Percentiles rank a stretch among this genome's conserved stretches.
These are phyloP conservation scores for Scleromitrula shiraiana DNA, from an alignment of 2,329 filamentous ascomycete genomes.

Conservation along the genomic window DNA sequence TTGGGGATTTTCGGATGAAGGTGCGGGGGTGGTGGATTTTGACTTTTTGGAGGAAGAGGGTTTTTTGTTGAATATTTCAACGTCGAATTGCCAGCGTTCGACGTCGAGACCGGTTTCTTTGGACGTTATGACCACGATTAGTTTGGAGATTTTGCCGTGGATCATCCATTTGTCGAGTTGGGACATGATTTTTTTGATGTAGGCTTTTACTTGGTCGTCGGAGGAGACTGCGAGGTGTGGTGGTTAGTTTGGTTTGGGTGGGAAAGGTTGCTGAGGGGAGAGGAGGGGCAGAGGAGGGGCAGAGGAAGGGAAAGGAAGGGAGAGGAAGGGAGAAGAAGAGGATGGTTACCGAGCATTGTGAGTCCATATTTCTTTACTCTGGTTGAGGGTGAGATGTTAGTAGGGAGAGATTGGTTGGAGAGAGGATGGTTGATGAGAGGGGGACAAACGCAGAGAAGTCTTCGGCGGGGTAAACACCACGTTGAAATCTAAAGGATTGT, in stretches of 20 bases:
- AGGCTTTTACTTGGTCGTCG: slow-evolving; percentile 97
- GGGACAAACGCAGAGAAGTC: slow-evolving; percentile 78
- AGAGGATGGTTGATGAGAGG: background rate
- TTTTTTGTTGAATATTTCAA: slow-evolving; percentile 43
- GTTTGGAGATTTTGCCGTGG: slow-evolving; percentile 90
- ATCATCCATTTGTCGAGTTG: slow-evolving; percentile 98
- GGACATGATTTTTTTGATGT: slow-evolving; percentile 99
- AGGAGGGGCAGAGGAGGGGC: background rate
- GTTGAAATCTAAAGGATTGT: slow-evolving; percentile 61
- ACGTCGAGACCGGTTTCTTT: slow-evolving; percentile 96
- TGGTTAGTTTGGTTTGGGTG: background rate
- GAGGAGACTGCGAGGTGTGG: slow-evolving; percentile 59
- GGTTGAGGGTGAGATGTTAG: slow-evolving; percentile 9
- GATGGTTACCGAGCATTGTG: slow-evolving; percentile 41
- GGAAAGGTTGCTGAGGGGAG: background rate
- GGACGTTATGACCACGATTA: slow-evolving; percentile 92
- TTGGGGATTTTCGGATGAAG: slow-evolving; percentile 54
- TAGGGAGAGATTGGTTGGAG: background rate
- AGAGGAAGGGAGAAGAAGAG: too few relatives aligned
- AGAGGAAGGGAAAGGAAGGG: background rate
- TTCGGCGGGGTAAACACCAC: slow-evolving; percentile 80
- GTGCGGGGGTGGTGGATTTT: slow-evolving; percentile 31
- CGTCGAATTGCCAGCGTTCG: slow-evolving; percentile 97
- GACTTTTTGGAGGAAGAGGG: slow-evolving; percentile 38
- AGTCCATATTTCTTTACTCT: slow-evolving; percentile 98